phyloP scores from a whole-genome alignment of 352 stramenopile species.

The Phytophthora fragariaefolia region DNA sequence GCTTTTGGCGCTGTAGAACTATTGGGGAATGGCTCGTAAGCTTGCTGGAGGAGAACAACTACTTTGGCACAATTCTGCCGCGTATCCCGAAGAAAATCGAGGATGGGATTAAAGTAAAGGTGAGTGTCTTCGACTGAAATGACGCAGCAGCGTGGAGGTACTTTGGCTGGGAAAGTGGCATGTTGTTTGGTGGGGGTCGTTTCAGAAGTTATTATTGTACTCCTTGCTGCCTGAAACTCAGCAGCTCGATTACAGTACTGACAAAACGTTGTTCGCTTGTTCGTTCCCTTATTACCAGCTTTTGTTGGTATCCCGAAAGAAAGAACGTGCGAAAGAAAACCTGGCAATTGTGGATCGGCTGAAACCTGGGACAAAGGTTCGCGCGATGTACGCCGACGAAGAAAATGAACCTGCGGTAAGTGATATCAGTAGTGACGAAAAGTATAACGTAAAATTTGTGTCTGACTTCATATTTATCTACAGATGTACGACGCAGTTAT shows the following conservation, averaged over 20 bases:
- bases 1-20: constrained; percentile 59
- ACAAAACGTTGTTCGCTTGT: not conserved
- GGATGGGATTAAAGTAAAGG: constrained; percentile 96
- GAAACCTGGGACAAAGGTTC: constrained; percentile 90
- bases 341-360: constrained; percentile 76
- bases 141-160: not conserved
- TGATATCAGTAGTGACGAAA: too few relatives aligned
- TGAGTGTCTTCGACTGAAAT: constrained; percentile 25
- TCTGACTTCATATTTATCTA: constrained; percentile 4
- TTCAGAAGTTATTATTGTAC: constrained; percentile 12
- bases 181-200: constrained; percentile 33
- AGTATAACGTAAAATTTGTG: too few relatives aligned
- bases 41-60: constrained; percentile 95
- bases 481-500: constrained; percentile 97
- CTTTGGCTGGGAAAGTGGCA: constrained; percentile 20
- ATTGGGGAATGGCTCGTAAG: constrained; percentile 93
- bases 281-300: constrained; percentile 57
- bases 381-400: constrained; percentile 96
- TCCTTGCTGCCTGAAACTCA: not conserved
- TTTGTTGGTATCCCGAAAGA: constrained; percentile 66
- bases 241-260: not conserved
- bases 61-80: constrained; percentile 96
- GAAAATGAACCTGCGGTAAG: constrained; percentile 92
- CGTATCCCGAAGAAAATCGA: constrained; percentile 96
- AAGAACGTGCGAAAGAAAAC: constrained; percentile 73